Percentiles rank a stretch among this genome's conserved stretches.
phyloP scores from a whole-genome alignment of 352 stramenopile species.

The Phytopythium aichiense region DNA sequence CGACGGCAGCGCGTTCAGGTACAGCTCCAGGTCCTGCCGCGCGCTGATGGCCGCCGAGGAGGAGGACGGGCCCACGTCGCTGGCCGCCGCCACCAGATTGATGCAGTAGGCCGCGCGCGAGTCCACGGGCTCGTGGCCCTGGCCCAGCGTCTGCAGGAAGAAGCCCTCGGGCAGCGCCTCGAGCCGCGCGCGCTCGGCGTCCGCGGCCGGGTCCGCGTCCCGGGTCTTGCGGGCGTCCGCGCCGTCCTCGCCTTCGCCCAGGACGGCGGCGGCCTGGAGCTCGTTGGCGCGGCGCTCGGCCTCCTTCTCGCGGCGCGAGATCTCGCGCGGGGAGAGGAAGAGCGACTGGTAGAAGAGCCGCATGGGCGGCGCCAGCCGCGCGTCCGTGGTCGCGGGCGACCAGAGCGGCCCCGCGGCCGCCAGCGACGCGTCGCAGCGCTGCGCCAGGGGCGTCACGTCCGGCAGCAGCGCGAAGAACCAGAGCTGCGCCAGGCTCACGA shows the following conservation, averaged over 20 bases:
- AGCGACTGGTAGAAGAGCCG: slow-evolving; percentile 75
- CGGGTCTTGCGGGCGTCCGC: background rate
- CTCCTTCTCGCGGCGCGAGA: slow-evolving; percentile 40
- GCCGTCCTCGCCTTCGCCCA: background rate
- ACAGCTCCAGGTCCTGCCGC: slow-evolving; percentile 63
- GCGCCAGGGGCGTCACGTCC: slow-evolving; percentile 51
- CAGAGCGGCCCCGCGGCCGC: slow-evolving; percentile 17
- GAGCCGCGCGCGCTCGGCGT: slow-evolving; percentile 16
- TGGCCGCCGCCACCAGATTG: slow-evolving; percentile 45
- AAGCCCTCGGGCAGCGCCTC: slow-evolving; percentile 46
- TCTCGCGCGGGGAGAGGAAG: slow-evolving; percentile 59
- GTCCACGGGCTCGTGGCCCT: slow-evolving; percentile 63
- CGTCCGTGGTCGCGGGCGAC: slow-evolving; percentile 23
- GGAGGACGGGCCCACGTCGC: slow-evolving; percentile 14
- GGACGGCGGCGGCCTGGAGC: slow-evolving; percentile 16
- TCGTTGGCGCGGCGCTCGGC: slow-evolving; percentile 33
- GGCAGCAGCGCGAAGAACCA: slow-evolving; percentile 71
- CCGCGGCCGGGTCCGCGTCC: too few species aligned
- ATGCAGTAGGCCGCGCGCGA: slow-evolving; percentile 70
- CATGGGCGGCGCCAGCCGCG: slow-evolving; percentile 54
- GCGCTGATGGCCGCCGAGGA: slow-evolving; percentile 1
- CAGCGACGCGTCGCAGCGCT: slow-evolving; percentile 62
- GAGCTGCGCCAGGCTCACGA: slow-evolving; percentile 66
- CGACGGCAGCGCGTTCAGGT: slow-evolving; percentile 65
- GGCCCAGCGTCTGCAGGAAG: slow-evolving; percentile 66